These are phyloP conservation scores for Globisporangium solare DNA, from an alignment of 352 stramenopile species.

Conservation along the genomic window DNA sequence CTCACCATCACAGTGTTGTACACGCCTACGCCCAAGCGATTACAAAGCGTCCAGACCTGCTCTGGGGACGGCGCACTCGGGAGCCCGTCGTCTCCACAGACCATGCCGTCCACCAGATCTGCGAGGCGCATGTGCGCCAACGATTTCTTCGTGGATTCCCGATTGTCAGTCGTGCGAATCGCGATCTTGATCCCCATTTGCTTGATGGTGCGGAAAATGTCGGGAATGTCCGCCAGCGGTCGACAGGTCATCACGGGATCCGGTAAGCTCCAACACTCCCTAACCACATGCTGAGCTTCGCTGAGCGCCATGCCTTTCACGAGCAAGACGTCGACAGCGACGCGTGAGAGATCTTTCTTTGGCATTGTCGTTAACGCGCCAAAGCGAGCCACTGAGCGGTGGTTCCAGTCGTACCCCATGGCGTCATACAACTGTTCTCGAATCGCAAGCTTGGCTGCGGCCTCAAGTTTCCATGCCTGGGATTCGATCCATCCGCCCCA, in stretches of 20 bases:
- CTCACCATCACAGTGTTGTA: slow-evolving; percentile 41
- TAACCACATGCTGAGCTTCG: slow-evolving; percentile 15
- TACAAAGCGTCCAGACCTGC: slow-evolving; percentile 40
- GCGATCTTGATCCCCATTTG: slow-evolving; percentile 47
- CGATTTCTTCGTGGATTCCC: slow-evolving; percentile 26
- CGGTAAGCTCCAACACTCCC: slow-evolving; percentile 25
- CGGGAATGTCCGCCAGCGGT: slow-evolving; percentile 23
- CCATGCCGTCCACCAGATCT: slow-evolving; percentile 32
- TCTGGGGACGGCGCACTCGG: slow-evolving; percentile 26
- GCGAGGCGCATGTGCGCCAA: slow-evolving; percentile 26
- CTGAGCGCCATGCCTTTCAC: slow-evolving; percentile 16
- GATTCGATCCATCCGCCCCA: slow-evolving; percentile 39
- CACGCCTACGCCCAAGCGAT: slow-evolving; percentile 25
- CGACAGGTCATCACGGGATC: slow-evolving; percentile 22
- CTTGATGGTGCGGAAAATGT: slow-evolving; percentile 29
- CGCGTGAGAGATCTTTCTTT: slow-evolving; percentile 24
- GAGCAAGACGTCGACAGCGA: slow-evolving; percentile 26
- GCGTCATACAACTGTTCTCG: slow-evolving; percentile 27
- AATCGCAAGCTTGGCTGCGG: slow-evolving; percentile 19
- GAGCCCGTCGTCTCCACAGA: slow-evolving; percentile 45
- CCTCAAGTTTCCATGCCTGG: slow-evolving; percentile 31
- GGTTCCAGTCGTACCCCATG: slow-evolving; percentile 31
- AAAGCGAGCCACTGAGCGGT: slow-evolving; percentile 20
- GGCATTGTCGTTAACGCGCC: slow-evolving; percentile 27
- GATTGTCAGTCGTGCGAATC: slow-evolving; percentile 41